Conservation (phyloP, 345 rosid species). For the Noccaea caerulescens region DNA sequence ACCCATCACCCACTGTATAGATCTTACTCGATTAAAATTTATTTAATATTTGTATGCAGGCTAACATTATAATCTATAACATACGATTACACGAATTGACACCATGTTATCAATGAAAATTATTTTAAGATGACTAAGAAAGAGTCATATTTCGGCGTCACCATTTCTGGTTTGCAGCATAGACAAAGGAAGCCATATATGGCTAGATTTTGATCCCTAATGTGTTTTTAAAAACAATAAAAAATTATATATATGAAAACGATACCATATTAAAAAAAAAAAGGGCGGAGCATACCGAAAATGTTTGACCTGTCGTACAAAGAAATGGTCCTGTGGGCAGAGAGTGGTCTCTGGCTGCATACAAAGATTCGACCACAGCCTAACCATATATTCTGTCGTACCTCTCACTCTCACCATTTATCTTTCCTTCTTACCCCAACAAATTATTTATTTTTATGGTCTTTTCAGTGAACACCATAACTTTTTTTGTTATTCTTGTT, state of each 20-base stretch:
- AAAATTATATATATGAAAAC: too few relatives aligned
- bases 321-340: constrained; percentile 33
- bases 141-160: background rate
- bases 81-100: constrained; percentile 15
- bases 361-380: constrained; percentile 41
- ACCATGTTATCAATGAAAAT: background rate
- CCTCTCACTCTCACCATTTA: constrained; percentile 17
- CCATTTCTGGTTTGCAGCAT: too few relatives aligned
- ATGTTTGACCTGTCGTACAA: background rate
- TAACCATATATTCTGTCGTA: constrained; percentile 39
- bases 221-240: too few relatives aligned
- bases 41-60: background rate
- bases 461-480: constrained; percentile 7
- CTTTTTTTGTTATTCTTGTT: constrained; percentile 22
- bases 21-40: background rate
- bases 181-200: too few relatives aligned
- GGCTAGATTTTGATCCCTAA: too few relatives aligned
- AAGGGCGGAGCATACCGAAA: too few relatives aligned
- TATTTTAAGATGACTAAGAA: background rate
- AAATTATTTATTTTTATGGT: constrained; percentile 19
- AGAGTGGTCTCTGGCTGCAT: constrained; percentile 36
- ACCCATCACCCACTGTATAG: constrained; percentile 4
- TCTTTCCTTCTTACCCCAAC: constrained; percentile 25
- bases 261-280: too few relatives aligned
- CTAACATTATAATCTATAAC: background rate